Base-by-base conservation (phyloP, 2,329 filamentous ascomycete species). In the Cryphonectria nitschkei region DNA sequence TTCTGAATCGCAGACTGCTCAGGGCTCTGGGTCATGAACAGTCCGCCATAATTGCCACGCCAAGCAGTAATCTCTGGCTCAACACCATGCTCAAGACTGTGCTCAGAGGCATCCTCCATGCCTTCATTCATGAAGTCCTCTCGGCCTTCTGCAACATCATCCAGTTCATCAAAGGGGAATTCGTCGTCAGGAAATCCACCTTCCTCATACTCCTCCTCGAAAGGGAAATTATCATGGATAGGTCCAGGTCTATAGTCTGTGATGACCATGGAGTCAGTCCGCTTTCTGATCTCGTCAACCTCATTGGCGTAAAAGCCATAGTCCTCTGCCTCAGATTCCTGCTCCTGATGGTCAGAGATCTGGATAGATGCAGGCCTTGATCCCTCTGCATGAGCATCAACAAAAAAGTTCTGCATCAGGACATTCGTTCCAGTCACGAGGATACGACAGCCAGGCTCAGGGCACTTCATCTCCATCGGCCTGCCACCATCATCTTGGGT, bases 381-480 rank as follows among this genome's bases (percentile, higher is more conserved):
- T 3, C 26, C 56, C 3, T 58, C 65, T n/a, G 41, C 34, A 43
- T 68, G 67, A 3, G 67, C 67, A 29, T 70, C 63, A 19, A 26
- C 22, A 34, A 70, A 56, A 13, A 70, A 64, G 22, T 60, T 70
- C 22, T 67, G 54, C 39, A 68, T 70, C 0, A 67, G 16, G 50
- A 72, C 60, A 19, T 65, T 72, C 3, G 19, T 58, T 16, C 68
- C 64, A 0, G 68, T 72, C 37, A 72, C 43, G 0, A 29, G 13
- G 2, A 46, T 22, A 9, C 34, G 19, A 39, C 70, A 72, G 2
- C 46, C 14, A 19, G 52, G 8, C n/a, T 41, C 32, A 14, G 67
- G 62, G 16, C 70, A 71, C 3, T 13, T n/a, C 41, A 50, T 46
- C 13, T 50, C 43, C 22, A 29, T 8, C 39, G 13, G 37, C 22